Conservation (phyloP, 805 yeast species). For the Myxozyma neotropica region DNA sequence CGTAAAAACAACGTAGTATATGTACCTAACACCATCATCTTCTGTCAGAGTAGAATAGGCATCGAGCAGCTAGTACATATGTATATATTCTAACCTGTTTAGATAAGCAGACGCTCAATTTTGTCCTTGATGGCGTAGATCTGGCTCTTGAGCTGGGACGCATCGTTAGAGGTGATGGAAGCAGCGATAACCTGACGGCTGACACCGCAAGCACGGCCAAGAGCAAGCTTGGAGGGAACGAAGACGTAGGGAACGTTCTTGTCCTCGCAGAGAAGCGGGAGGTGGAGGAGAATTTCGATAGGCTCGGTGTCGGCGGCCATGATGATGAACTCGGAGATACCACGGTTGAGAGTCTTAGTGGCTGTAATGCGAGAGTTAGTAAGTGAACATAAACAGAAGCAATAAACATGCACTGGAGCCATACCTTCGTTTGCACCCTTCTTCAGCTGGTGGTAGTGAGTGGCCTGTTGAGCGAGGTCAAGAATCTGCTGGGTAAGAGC, state of each 20-base stretch:
- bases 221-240: conserved; percentile 96
- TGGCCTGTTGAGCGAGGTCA: conserved; percentile 97
- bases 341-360: conserved; percentile 35
- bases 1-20: neutral
- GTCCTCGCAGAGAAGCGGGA: conserved; percentile 98
- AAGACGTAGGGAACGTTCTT: conserved; percentile 99
- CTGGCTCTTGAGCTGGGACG: conserved; percentile 95
- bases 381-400: neutral
- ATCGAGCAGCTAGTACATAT: neutral
- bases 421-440: conserved; percentile 99
- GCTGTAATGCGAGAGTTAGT: conserved; percentile 7
- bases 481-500: conserved; percentile 93
- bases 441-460: conserved; percentile 96
- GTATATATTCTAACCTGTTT: conserved; percentile 36
- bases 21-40: neutral
- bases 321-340: conserved; percentile 33
- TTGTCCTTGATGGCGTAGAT: conserved; percentile 97
- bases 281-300: conserved; percentile 94
- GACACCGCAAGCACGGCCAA: conserved; percentile 99
- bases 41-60: neutral
- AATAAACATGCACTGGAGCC: neutral
- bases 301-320: conserved; percentile 99
- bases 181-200: conserved; percentile 99
- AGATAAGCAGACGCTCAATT: conserved; percentile 96
- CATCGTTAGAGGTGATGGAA: conserved; percentile 96